phyloP scores from a whole-genome alignment of 352 stramenopile genomes.

The Globisporangium emineosum region DNA sequence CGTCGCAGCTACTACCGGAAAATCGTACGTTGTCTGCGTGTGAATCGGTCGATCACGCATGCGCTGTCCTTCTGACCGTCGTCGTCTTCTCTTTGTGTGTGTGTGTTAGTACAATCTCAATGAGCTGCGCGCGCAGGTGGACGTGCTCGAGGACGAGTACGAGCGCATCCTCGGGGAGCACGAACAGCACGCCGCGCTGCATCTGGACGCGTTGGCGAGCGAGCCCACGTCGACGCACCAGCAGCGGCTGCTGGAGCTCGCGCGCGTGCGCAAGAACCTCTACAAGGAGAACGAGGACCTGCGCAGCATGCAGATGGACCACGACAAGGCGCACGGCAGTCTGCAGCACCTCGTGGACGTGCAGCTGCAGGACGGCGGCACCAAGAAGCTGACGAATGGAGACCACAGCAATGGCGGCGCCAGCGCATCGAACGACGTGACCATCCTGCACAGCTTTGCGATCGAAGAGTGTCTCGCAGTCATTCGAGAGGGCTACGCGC shows the following conservation, averaged over 20 bases:
- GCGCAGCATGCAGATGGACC: conserved; percentile 29
- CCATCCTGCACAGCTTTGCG: conserved; percentile 34
- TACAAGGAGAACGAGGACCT: conserved; percentile 49
- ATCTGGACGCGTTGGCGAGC: conserved; percentile 19
- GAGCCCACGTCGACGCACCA: conserved; percentile 19
- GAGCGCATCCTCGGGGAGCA: conserved; percentile 33
- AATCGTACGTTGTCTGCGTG: conserved; percentile 29
- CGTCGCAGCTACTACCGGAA: conserved; percentile 54
- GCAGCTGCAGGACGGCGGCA: conserved; percentile 25
- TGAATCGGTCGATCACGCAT: background rate
- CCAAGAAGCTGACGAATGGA: conserved; percentile 10
- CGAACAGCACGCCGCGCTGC: conserved; percentile 17
- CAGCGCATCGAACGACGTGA: conserved; percentile 23
- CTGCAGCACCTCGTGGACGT: conserved; percentile 46
- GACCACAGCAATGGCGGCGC: conserved; percentile 13
- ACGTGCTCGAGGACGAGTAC: conserved; percentile 42
- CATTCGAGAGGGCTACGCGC: conserved; percentile 36
- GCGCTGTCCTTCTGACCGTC: background rate
- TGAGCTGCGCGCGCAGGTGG: conserved; percentile 41
- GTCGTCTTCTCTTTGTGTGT: background rate
- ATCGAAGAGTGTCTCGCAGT: conserved; percentile 42
- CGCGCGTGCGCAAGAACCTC: conserved; percentile 31
- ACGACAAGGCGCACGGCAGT: conserved; percentile 43
- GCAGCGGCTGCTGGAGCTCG: conserved; percentile 28
- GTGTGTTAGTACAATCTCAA: conserved; percentile 38